phyloP scores from a whole-genome alignment of 129 eudicot species.

The Flaveria ramosissima region DNA sequence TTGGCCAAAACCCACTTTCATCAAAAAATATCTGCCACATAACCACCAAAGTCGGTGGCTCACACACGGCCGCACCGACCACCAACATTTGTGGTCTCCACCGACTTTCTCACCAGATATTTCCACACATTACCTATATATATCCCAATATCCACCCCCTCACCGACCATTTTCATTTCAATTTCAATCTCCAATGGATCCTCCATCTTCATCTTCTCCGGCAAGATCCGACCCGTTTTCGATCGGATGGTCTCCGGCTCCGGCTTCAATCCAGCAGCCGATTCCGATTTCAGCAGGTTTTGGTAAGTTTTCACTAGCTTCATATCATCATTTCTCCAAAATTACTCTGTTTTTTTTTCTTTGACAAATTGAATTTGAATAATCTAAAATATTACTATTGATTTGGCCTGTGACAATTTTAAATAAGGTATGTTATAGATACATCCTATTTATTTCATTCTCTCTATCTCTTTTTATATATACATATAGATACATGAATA shows the following conservation, averaged over 20 bases:
- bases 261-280: background rate
- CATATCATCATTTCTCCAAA: no score
- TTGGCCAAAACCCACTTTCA: slow-evolving; percentile 15
- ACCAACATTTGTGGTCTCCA: background rate
- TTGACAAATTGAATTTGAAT: no score
- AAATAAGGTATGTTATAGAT: no score
- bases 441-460: no score
- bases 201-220: slow-evolving; percentile 4
- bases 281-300: background rate
- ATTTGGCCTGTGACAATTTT: no score
- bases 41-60: background rate
- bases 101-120: slow-evolving; percentile 17
- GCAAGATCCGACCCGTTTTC: slow-evolving; percentile 6
- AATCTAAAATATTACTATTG: no score
- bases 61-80: background rate
- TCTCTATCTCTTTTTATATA: no score
- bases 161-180: slow-evolving; percentile 20
- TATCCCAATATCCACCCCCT: background rate
- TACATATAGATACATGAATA: no score
- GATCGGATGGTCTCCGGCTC: background rate
- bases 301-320: slow-evolving; percentile 12
- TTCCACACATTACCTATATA: slow-evolving; percentile 27
- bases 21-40: slow-evolving; percentile 18
- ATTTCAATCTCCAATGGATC: slow-evolving; percentile 13
- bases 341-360: no score